A percentile compares a stretch with the other conserved stretches of the same genome.
Evolutionary conservation across 768 basidiomycete genomes (phyloP).

Genomic region (Tricholoma hemisulphureum): DNA sequence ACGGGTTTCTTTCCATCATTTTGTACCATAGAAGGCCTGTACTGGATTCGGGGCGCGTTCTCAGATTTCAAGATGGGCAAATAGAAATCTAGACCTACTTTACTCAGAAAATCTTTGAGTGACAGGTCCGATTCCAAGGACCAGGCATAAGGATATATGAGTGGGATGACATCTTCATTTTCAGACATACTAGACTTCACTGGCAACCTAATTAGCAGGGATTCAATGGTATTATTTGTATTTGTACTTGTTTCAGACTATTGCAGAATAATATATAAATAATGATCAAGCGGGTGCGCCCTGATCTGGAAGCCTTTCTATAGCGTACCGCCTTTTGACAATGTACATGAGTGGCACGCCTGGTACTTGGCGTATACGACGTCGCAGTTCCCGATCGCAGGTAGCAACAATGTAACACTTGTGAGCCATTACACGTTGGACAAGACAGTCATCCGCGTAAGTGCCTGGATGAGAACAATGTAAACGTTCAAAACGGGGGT

Average conservation of each 20-base stretch:
- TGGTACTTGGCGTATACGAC: slow-evolving; percentile 88
- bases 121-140: slow-evolving; percentile 36
- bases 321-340: slow-evolving; percentile 86
- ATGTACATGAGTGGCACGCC: slow-evolving; percentile 98
- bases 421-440: slow-evolving; percentile 92
- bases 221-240: too few relatives aligned
- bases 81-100: slow-evolving; percentile 39
- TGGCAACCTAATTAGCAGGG: too few relatives aligned
- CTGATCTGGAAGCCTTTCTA: slow-evolving; percentile 93
- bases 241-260: too few relatives aligned
- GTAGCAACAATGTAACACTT: slow-evolving; percentile 98
- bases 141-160: slow-evolving; percentile 55
- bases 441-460: slow-evolving; percentile 99
- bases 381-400: slow-evolving; percentile 91
- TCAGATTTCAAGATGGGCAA: not conserved
- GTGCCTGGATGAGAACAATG: slow-evolving; percentile 91
- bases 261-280: too few relatives aligned
- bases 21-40: slow-evolving; percentile 74
- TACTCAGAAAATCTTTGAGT: slow-evolving; percentile 53
- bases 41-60: slow-evolving; percentile 43
- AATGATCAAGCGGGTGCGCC: slow-evolving; percentile 61
- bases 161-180: slow-evolving; percentile 42
- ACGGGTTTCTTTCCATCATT: slow-evolving; percentile 77
- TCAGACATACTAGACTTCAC: slow-evolving; percentile 14
- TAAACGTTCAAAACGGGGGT: slow-evolving; percentile 94